Evolutionary conservation across 2,329 filamentous ascomycete genomes (phyloP).

Genomic region (Thermoascus crustaceus): DNA sequence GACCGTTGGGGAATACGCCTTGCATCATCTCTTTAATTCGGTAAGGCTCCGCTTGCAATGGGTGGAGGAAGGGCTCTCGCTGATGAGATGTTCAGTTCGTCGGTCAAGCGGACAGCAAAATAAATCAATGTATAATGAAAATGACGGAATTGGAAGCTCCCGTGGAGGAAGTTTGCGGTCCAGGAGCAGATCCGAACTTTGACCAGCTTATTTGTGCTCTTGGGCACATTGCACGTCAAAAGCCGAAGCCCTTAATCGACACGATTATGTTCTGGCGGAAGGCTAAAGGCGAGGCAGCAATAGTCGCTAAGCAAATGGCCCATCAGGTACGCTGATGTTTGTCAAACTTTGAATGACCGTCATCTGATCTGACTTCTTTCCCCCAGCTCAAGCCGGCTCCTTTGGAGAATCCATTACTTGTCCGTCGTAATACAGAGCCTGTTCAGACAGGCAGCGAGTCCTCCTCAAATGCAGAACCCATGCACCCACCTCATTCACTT

Average conservation of each 20-base stretch:
- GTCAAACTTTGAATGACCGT: background rate
- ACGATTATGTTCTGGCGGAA: constrained; percentile 98
- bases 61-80: constrained; percentile 10
- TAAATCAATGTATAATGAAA: constrained; percentile 76
- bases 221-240: constrained; percentile 87
- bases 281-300: constrained; percentile 83
- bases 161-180: constrained; percentile 84
- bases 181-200: constrained; percentile 77
- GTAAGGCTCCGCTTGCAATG: constrained; percentile 41
- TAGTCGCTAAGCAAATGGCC: constrained; percentile 48
- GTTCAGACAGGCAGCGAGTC: constrained; percentile 39
- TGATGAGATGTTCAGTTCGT: constrained; percentile 59
- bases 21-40: constrained; percentile 93
- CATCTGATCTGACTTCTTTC: constrained; percentile 9
- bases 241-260: constrained; percentile 91
- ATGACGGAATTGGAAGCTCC: constrained; percentile 72
- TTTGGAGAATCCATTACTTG: constrained; percentile 40
- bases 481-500: constrained; percentile 22
- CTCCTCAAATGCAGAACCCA: constrained; percentile 19
- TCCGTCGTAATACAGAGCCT: constrained; percentile 69
- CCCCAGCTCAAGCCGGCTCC: constrained; percentile 20
- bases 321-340: constrained; percentile 19
- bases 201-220: constrained; percentile 90
- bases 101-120: constrained; percentile 90
- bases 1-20: constrained; percentile 94